Evolutionary conservation across 1,284 basidiomycete species (phyloP), one percentile per base, ranked within the genome.

Genomic region (Wolfiporia cocos): DNA sequence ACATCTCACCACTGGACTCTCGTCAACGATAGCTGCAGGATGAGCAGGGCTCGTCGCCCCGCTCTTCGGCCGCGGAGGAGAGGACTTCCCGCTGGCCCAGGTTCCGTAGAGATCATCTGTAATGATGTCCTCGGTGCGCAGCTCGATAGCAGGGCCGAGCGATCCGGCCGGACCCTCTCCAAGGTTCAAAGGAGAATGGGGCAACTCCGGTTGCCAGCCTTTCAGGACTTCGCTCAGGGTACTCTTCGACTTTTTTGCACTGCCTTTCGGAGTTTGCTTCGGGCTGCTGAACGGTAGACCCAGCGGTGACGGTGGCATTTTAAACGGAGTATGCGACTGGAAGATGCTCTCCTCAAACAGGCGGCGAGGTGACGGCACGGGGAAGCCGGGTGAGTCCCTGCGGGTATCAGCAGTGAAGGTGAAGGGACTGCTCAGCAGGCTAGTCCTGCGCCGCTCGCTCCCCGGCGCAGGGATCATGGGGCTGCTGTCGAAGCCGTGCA

Each of bases 1-100:
- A 82, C 68, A 72, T 45, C 78, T 65, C 39, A 82, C 55, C 9
- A 81, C 71, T n/a, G 80, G 81, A 44, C 79, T 81, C 44, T 80
- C 80, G 18, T 55, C 53, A 39, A 69, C 72, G 15, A 68, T 62
- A 28, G n/a, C 59, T 65, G 23, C 69, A 65, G 22, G 68, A 55
- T 17, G 71, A 57, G 39, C 59, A 66, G 35, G 48, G 22, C 37
- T 43, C 35, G 29, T 37, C 26, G 18, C 21, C 36, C 19, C 41
- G 45, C 9, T 39, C 48, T 9, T 37, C 37, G 5, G 32, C 42
- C 12, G 39, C 20, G 26, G 49, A 48, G 33, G 40, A 47, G 4
- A 50, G 32, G 17, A 49, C 47, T n/a, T n/a, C n/a, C n/a, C n/a
- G n/a, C n/a, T n/a, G 23, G 49, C 22, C 39, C 55, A 46, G 11